Conservation (phyloP, 2,329 filamentous ascomycete genomes). For the Magnaporthiopsis poae region DNA sequence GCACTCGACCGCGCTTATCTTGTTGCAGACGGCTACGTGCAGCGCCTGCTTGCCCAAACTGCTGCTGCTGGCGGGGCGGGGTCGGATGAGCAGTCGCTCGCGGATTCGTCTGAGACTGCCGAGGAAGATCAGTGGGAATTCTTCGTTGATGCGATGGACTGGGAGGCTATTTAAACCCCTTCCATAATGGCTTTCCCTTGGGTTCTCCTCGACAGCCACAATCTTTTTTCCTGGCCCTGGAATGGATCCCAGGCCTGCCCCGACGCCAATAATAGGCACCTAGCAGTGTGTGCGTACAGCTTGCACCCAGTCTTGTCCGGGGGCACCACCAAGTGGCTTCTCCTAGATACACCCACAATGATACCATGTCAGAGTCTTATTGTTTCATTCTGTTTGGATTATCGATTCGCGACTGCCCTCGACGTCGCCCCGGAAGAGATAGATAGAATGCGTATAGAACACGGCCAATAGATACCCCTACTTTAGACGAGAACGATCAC, state of each 20-base stretch:
- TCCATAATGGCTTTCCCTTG: too few relatives aligned
- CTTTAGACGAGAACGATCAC: too few relatives aligned
- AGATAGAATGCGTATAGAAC: too few relatives aligned
- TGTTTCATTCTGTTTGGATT: too few relatives aligned
- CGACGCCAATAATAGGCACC: not conserved
- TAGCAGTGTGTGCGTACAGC: too few relatives aligned
- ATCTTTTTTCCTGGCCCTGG: not conserved
- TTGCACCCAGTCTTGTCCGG: too few relatives aligned
- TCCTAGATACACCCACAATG: too few relatives aligned
- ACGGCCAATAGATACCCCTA: too few relatives aligned
- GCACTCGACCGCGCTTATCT: conserved; percentile 50
- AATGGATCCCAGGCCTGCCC: not conserved
- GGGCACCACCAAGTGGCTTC: too few relatives aligned
- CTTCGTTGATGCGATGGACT: conserved; percentile 52
- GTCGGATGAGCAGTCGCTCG: not conserved
- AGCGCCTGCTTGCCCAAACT: conserved; percentile 12
- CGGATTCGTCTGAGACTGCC: conserved; percentile 8
- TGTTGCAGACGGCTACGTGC: conserved; percentile 38
- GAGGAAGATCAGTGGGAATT: conserved; percentile 43
- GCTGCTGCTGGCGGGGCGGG: conserved; percentile 11
- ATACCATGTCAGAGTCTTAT: too few relatives aligned
- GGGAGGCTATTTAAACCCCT: conserved; percentile 31
- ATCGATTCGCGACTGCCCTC: too few relatives aligned
- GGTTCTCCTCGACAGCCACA: not conserved
- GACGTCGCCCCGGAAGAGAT: too few relatives aligned